These are phyloP conservation scores for Lolium rigidum DNA, from an alignment of 176 grass and related monocot genomes.

Conservation along the genomic window DNA sequence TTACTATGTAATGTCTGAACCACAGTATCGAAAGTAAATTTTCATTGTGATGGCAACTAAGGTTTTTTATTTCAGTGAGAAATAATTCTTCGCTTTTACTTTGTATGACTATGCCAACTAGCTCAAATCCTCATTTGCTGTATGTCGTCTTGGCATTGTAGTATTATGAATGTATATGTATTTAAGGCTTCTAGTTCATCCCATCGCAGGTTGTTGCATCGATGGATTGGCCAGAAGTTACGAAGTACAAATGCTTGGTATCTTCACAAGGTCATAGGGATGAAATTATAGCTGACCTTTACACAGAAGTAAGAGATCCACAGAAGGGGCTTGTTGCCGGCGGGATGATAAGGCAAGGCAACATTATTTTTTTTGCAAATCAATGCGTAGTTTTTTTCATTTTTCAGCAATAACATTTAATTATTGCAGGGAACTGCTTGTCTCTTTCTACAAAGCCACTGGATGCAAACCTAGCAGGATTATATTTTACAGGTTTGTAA, in stretches of 20 bases:
- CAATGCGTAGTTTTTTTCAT: neutral
- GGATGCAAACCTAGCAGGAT: constrained; percentile 59
- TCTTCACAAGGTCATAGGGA: constrained; percentile 71
- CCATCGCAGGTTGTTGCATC: constrained; percentile 75
- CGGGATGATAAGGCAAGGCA: constrained; percentile 80
- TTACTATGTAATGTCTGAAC: neutral
- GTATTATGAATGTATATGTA: neutral
- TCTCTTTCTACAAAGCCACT: constrained; percentile 61
- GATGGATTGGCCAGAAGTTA: constrained; percentile 86
- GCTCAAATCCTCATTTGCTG: neutral
- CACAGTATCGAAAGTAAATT: neutral
- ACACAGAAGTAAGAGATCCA: constrained; percentile 54
- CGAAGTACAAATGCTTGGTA: constrained; percentile 81
- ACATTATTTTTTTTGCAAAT: neutral
- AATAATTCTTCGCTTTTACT: neutral
- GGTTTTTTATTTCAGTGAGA: neutral
- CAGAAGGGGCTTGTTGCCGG: constrained; percentile 43
- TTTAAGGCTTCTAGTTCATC: neutral
- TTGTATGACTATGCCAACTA: neutral
- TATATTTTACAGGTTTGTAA: constrained; percentile 78
- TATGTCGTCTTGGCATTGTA: neutral
- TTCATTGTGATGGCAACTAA: neutral
- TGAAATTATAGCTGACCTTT: constrained; percentile 80
- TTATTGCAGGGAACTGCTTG: constrained; percentile 66
- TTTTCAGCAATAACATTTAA: constrained; percentile 10